Conservation (phyloP, 2,329 filamentous ascomycete species). For the Ascosphaera pollenicola region DNA sequence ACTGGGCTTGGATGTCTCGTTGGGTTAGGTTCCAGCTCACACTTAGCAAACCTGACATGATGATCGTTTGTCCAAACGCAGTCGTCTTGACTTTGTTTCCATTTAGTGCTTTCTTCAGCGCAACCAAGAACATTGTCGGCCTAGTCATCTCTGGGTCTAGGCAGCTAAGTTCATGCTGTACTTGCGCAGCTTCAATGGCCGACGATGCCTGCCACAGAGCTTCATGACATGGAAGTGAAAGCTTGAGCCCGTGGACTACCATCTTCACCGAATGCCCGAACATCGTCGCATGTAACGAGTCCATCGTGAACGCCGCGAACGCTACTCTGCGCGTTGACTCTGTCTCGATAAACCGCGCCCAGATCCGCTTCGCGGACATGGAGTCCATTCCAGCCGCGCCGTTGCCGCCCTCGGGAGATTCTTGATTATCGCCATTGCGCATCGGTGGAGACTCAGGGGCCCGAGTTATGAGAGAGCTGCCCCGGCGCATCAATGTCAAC, state of each 20-base stretch:
- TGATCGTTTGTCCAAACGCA: conserved; percentile 72
- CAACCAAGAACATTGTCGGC: conserved; percentile 71
- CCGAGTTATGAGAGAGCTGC: conserved; percentile 72
- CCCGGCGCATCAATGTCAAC: conserved; percentile 82
- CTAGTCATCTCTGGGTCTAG: conserved; percentile 44
- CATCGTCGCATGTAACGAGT: conserved; percentile 93
- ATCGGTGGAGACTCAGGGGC: conserved; percentile 71
- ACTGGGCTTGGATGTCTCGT: conserved; percentile 76
- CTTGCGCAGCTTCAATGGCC: conserved; percentile 62
- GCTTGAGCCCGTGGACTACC: conserved; percentile 86
- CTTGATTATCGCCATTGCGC: background rate
- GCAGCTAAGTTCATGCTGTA: conserved; percentile 58
- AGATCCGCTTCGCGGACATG: conserved; percentile 68
- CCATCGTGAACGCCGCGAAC: conserved; percentile 84
- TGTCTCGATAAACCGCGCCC: conserved; percentile 89
- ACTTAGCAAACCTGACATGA: conserved; percentile 85
- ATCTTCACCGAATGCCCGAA: conserved; percentile 94
- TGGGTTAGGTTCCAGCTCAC: conserved; percentile 98
- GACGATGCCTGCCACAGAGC: conserved; percentile 78
- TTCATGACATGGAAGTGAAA: conserved; percentile 83
- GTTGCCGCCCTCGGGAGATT: background rate
- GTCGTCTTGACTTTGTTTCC: conserved; percentile 76
- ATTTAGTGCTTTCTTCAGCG: conserved; percentile 70
- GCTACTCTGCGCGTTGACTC: conserved; percentile 78
- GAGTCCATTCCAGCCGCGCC: conserved; percentile 20